phyloP scores from a whole-genome alignment of 805 yeast genomes.

The Yueomyces sinensis region DNA sequence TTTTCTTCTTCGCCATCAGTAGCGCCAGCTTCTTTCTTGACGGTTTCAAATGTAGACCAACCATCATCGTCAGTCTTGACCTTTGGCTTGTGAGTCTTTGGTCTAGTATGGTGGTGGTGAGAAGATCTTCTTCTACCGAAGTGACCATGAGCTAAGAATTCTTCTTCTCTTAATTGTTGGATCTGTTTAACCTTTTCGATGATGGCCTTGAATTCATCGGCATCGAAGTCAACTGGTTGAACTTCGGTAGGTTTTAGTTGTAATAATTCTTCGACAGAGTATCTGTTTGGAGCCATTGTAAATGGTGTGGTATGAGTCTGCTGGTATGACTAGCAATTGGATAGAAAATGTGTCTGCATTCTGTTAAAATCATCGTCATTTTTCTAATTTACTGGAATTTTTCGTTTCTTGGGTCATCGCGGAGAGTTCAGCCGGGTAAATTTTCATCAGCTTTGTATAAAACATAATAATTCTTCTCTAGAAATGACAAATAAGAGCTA shows the following conservation, averaged over 20 bases:
- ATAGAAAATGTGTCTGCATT: slow-evolving; percentile 1
- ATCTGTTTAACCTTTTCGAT: slow-evolving; percentile 51
- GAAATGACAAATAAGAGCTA: too few relatives aligned
- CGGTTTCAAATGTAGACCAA: slow-evolving; percentile 55
- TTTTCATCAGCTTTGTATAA: too few relatives aligned
- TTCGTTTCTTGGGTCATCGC: too few relatives aligned
- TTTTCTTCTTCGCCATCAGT: slow-evolving; percentile 30
- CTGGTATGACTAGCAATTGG: background rate
- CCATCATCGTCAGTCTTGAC: slow-evolving; percentile 62
- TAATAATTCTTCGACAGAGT: slow-evolving; percentile 60
- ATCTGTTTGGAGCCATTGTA: slow-evolving; percentile 15
- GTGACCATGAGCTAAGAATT: slow-evolving; percentile 20
- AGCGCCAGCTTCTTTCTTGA: slow-evolving; percentile 9
- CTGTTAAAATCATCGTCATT: slow-evolving; percentile 5
- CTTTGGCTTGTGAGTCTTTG: slow-evolving; percentile 41
- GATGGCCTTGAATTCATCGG: slow-evolving; percentile 50
- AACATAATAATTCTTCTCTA: too few relatives aligned
- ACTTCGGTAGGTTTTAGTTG: slow-evolving; percentile 43
- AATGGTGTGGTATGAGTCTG: background rate
- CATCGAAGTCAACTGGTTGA: slow-evolving; percentile 49
- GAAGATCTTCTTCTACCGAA: slow-evolving; percentile 55
- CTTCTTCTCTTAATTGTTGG: slow-evolving; percentile 25
- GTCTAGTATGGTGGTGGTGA: slow-evolving; percentile 28
- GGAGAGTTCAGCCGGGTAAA: too few relatives aligned
- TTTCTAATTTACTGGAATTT: slow-evolving; percentile 1